Conservation (phyloP, 129 eudicot species). For the Ambrosia trifida region DNA sequence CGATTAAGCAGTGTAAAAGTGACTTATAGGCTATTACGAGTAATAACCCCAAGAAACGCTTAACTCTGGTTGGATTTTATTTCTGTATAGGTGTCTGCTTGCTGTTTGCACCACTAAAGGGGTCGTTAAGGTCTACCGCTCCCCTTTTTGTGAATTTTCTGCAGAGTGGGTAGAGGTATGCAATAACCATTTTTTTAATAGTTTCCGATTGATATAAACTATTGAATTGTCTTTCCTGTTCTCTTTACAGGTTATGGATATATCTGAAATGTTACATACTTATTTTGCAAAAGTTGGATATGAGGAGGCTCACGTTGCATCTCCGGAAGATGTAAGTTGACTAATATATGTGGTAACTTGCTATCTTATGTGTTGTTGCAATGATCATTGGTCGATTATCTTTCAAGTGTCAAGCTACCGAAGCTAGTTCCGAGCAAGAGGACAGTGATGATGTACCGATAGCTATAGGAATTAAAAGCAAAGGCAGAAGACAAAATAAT, state of each 20-base stretch:
- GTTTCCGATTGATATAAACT: not conserved
- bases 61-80: not conserved
- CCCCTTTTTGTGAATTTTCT: slow-evolving; percentile 69
- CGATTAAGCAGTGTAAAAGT: not conserved
- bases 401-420: slow-evolving; percentile 39
- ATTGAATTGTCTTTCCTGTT: not conserved
- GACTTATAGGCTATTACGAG: not conserved
- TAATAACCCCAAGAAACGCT: not conserved
- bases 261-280: slow-evolving; percentile 59
- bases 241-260: slow-evolving; percentile 55
- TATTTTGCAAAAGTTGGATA: slow-evolving; percentile 46
- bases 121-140: slow-evolving; percentile 70
- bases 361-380: not conserved
- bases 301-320: slow-evolving; percentile 40
- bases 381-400: slow-evolving; percentile 8
- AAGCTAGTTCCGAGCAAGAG: slow-evolving; percentile 19
- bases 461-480: slow-evolving; percentile 24
- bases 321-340: slow-evolving; percentile 47
- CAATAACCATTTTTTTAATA: not conserved
- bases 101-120: slow-evolving; percentile 91
- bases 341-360: slow-evolving; percentile 8
- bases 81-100: slow-evolving; percentile 68
- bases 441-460: slow-evolving; percentile 26
- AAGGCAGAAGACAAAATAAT: slow-evolving; percentile 36
- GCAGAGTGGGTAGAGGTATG: slow-evolving; percentile 91